Evolutionary conservation across 768 basidiomycete species (phyloP).

Genomic region (Mycena belliarum): DNA sequence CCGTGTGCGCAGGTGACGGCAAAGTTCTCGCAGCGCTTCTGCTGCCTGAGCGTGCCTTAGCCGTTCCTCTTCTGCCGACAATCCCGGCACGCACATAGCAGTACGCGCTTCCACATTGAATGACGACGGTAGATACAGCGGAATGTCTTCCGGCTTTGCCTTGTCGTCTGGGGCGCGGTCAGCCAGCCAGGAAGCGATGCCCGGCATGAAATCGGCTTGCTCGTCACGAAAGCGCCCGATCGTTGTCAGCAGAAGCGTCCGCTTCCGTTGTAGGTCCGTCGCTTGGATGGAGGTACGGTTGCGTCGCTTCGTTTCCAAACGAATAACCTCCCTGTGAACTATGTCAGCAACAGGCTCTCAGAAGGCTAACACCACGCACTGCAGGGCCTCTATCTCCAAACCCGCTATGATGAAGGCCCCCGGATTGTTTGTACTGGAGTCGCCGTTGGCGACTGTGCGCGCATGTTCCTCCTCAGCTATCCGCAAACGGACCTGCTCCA

Average conservation of each 20-base stretch:
- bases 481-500: neutral
- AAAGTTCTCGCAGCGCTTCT: conserved; percentile 19
- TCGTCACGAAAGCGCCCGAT: conserved; percentile 2
- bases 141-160: conserved; percentile 14
- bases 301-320: neutral
- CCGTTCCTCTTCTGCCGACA: conserved; percentile 22
- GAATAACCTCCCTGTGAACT: neutral
- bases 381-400: neutral
- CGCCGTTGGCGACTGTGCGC: neutral
- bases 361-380: neutral
- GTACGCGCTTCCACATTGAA: neutral
- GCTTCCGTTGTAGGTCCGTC: neutral
- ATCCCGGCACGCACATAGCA: conserved; percentile 13
- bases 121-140: conserved; percentile 25
- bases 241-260: neutral
- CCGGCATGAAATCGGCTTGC: conserved; percentile 9
- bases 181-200: neutral
- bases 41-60: conserved; percentile 22
- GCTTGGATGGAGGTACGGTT: conserved; percentile 7
- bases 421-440: neutral
- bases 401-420: neutral
- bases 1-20: conserved; percentile 21
- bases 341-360: neutral
- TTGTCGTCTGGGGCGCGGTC: neutral
- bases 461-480: neutral